Base-by-base conservation (phyloP, 164 flowering plant species). In the Platanus orientalis region DNA sequence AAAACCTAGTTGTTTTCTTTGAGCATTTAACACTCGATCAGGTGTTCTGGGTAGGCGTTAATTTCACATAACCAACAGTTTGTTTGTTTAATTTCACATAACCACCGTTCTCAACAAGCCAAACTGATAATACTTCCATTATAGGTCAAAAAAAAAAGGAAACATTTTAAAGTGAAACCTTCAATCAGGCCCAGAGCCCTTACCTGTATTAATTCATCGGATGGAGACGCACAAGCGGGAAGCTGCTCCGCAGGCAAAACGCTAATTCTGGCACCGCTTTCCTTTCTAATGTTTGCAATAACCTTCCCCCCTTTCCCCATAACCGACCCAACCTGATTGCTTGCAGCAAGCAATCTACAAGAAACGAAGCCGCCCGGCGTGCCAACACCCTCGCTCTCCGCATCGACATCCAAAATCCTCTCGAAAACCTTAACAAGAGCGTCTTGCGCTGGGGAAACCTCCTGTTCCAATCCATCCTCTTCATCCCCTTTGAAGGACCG, bases 221-320 rank as follows among this genome's bases (percentile, higher is more conserved):
- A 49, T 0, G 78, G 39, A 4, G 49, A 68, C 0, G 88, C 91
- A 54, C 88, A 80, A 60, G 78, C 49, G 0, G 88, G 89, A 55
- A 82, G 65, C 66, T 80, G 77, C 12, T 82, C 89, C 0, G 56
- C 64, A 0, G 61, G 28, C 68, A 86, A 71, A 70, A 91, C 88
- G 80, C 73, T 81, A 71, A 94, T 77, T 49, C 65, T 89, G 20
- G 81, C 71, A 0, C 95, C 87, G 59, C 68, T 82, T 20, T 86
- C 91, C 58, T 75, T 81, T 80, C 81, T 80, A 39, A 94, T 81
- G 71, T 75, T 82, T 83, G 82, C 87, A 61, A 89, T 80, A 3
- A 77, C 75, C 66, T 79, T 82, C 45, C 97, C 98, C 1, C 89
- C 94, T 70, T 82, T 90, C 58, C 96, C 98, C 47, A 93, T 87